Evolutionary conservation across 1,139 yeast genomes (phyloP), one percentile per base, ranked within the genome.

Genomic region (Sugiyamaella pinicola): DNA sequence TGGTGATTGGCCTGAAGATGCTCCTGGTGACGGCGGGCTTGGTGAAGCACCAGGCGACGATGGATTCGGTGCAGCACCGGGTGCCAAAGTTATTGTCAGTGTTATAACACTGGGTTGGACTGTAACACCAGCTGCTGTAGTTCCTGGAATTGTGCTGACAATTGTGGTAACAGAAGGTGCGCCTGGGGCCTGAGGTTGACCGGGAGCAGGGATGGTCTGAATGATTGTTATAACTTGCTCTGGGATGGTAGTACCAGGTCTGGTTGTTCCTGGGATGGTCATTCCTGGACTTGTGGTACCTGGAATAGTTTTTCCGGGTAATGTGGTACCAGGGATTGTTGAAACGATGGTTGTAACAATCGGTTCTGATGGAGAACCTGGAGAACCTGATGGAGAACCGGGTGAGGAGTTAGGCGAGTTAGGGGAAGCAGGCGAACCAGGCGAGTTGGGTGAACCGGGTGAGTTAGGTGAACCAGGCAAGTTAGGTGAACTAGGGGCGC

Each of bases 251-350:
- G 55, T 28, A 29, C 44, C 50, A 10, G 34, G 50, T 10, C 54
- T 34, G 1, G 61, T 58, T 4, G 58, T 52, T n/a, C 60, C 64
- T 5, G 61, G 58, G 13, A 56, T 52, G 2, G 61, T 54, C 10
- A 58, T 42, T 2, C 56, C 60, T 28, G 62, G 58, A n/a, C 49
- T 35, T 9, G 63, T 58, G 6, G 58, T 55, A 18, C 58, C 64
- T 12, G 58, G 55, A 15, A 51, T 22, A 13, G 62, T 58, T 6
- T 49, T 18, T 13, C 47, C 57, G 15, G 56, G 54, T 5, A 49
- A 35, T 12, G 57, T 52, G 22, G 56, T 44, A 22, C 54, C 54
- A 22, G 63, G 55, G 13, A 55, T 44, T 5, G 40, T 37, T 17
- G 40, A 37, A 3, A 37, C 24, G 12, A 37, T 17, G 7, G 40